A percentile compares a stretch with the other conserved stretches of the same genome.
phyloP scores from a whole-genome alignment of 2,329 filamentous ascomycete species.

The Verticillium klebahnii region DNA sequence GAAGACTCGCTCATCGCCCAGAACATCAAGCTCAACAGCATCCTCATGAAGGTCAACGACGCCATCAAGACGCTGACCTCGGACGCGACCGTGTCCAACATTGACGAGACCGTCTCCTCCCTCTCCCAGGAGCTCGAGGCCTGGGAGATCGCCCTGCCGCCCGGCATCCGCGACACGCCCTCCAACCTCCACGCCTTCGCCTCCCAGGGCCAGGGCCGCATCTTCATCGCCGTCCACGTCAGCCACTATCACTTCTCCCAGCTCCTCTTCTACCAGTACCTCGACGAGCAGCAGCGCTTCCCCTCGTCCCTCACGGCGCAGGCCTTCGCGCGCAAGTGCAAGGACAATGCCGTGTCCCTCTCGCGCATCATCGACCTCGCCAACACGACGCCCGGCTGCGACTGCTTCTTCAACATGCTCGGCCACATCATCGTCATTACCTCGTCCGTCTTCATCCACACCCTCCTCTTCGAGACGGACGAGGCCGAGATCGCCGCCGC shows the following conservation, averaged over 20 bases:
- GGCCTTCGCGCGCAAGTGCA: slow-evolving; percentile 32
- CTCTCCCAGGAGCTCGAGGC: slow-evolving; percentile 26
- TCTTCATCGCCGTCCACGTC: slow-evolving; percentile 39
- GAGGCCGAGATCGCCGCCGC: slow-evolving; percentile 29
- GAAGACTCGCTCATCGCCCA: slow-evolving; percentile 15
- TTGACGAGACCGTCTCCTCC: slow-evolving; percentile 20
- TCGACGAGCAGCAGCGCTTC: slow-evolving; percentile 22
- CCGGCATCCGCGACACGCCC: slow-evolving; percentile 28
- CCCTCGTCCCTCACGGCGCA: slow-evolving; percentile 12
- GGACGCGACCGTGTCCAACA: slow-evolving; percentile 17
- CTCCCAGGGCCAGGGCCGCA: slow-evolving; percentile 32
- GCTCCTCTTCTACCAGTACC: slow-evolving; percentile 42
- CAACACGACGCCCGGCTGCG: slow-evolving; percentile 27
- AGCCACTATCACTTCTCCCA: slow-evolving; percentile 42
- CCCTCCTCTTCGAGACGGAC: slow-evolving; percentile 33
- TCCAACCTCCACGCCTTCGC: slow-evolving; percentile 32
- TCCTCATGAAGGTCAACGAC: slow-evolving; percentile 34
- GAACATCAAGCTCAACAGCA: slow-evolving; percentile 20
- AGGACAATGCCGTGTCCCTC: slow-evolving; percentile 30
- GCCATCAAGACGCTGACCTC: slow-evolving; percentile 17
- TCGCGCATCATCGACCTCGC: slow-evolving; percentile 35
- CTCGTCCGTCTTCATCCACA: slow-evolving; percentile 42
- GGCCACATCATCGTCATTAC: slow-evolving; percentile 41
- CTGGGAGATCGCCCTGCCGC: slow-evolving; percentile 29
- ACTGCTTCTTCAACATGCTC: slow-evolving; percentile 37